Conservation (phyloP, 2,329 filamentous ascomycete species). For the Penicillium aurantiogriseum region DNA sequence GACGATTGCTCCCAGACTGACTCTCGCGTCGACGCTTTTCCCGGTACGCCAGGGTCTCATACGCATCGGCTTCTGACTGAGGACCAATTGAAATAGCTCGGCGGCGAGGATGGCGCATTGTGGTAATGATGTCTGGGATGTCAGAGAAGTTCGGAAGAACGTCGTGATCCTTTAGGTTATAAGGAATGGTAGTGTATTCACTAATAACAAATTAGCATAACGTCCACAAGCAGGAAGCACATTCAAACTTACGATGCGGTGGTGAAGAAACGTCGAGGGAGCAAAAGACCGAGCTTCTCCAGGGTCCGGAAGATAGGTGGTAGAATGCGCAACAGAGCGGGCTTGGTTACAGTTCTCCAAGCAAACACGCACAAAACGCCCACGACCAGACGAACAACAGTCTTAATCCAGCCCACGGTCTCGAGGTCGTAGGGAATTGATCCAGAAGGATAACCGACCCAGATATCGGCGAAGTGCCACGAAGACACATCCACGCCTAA, state of each 20-base stretch:
- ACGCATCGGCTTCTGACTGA: constrained; percentile 93
- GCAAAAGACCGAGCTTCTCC: constrained; percentile 72
- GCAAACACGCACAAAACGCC: constrained; percentile 82
- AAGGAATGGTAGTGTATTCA: constrained; percentile 75
- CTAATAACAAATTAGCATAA: constrained; percentile 45
- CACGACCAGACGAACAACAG: constrained; percentile 67
- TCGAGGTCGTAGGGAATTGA: constrained; percentile 65
- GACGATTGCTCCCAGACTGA: constrained; percentile 43
- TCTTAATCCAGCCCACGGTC: constrained; percentile 64
- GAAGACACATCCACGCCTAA: constrained; percentile 79
- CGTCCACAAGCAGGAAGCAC: constrained; percentile 4
- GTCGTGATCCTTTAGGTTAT: constrained; percentile 74
- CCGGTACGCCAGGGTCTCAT: constrained; percentile 89
- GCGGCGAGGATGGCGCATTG: constrained; percentile 73
- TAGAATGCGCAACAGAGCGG: constrained; percentile 69
- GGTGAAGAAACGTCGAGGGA: constrained; percentile 88
- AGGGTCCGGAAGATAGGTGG: constrained; percentile 86
- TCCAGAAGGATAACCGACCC: constrained; percentile 54
- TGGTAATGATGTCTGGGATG: constrained; percentile 76
- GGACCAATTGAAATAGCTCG: constrained; percentile 87
- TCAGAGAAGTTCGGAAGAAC: constrained; percentile 88
- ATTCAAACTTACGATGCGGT: constrained; percentile 66
- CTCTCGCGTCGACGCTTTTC: constrained; percentile 67
- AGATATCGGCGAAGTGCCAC: constrained; percentile 72
- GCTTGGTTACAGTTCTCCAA: constrained; percentile 90